A percentile compares a stretch with the other conserved stretches of the same genome.
Evolutionary conservation across 257 asterid genomes (phyloP).

Genomic region (Solanum bulbocastanum): DNA sequence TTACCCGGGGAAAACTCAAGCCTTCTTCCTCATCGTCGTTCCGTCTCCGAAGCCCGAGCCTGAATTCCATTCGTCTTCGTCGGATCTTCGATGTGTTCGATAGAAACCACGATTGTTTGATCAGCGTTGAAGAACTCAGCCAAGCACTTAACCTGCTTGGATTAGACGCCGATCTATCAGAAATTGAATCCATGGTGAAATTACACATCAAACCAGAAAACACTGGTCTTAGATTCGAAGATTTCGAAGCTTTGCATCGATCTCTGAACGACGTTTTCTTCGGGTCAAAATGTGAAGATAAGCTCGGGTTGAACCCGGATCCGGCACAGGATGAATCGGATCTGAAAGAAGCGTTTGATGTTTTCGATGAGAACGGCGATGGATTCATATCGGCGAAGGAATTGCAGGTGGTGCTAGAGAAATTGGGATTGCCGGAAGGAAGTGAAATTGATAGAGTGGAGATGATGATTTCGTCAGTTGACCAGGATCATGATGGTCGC

Average conservation of each 20-base stretch:
- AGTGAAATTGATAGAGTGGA: conserved; percentile 45
- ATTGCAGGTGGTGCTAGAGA: conserved; percentile 46
- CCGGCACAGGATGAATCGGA: conserved; percentile 35
- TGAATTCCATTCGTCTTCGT: conserved; percentile 64
- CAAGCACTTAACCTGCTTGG: conserved; percentile 58
- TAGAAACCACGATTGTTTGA: conserved; percentile 47
- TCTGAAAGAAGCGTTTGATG: conserved; percentile 69
- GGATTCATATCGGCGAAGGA: conserved; percentile 67
- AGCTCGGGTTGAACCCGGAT: background rate
- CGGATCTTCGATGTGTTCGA: conserved; percentile 71
- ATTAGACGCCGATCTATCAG: conserved; percentile 30
- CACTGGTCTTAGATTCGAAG: conserved; percentile 40
- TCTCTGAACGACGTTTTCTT: conserved; percentile 39
- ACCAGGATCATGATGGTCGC: conserved; percentile 52
- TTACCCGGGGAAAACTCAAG: background rate
- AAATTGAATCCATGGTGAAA: conserved; percentile 28
- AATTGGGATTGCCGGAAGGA: conserved; percentile 53
- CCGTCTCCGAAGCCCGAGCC: conserved; percentile 62
- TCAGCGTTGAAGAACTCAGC: conserved; percentile 51
- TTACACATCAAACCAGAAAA: conserved; percentile 34
- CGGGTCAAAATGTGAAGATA: conserved; percentile 2
- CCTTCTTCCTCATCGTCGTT: conserved; percentile 22
- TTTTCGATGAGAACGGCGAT: conserved; percentile 69
- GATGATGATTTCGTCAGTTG: conserved; percentile 69
- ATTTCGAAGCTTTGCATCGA: conserved; percentile 48